These are phyloP conservation scores for Lentinula edodes DNA, from an alignment of 768 basidiomycete genomes.

Conservation along the genomic window DNA sequence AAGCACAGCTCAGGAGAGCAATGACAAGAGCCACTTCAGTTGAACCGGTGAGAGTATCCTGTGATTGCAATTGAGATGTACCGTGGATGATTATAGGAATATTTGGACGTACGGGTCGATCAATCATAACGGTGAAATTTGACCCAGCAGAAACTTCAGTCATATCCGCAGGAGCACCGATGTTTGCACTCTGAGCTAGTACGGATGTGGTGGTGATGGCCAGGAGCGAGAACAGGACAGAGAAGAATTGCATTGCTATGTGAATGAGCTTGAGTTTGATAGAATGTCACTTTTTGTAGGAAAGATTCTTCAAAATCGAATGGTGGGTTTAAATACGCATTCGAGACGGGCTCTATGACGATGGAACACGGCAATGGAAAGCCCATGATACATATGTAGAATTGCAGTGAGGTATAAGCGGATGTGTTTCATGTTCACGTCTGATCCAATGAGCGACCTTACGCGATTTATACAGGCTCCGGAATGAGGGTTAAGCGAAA, in stretches of 20 bases:
- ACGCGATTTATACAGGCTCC: not conserved
- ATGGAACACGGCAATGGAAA: not conserved
- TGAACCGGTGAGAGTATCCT: slow-evolving; percentile 17
- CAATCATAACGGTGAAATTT: slow-evolving; percentile 37
- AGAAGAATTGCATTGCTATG: not conserved
- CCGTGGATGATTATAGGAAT: not conserved
- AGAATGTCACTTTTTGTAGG: no score
- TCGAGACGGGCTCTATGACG: not conserved
- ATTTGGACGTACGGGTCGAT: slow-evolving; percentile 35
- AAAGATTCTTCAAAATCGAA: no score
- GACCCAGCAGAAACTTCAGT: slow-evolving; percentile 29
- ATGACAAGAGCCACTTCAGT: slow-evolving; percentile 25
- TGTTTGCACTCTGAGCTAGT: slow-evolving; percentile 34
- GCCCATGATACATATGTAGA: no score
- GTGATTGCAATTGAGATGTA: not conserved
- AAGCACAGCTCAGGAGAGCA: slow-evolving; percentile 17
- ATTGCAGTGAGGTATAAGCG: not conserved
- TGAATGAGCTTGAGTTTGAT: no score
- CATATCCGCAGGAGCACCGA: slow-evolving; percentile 35
- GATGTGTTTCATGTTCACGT: not conserved
- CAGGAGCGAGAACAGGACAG: not conserved
- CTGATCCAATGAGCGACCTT: not conserved
- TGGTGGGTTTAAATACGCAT: not conserved
- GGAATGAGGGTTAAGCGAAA: not conserved
- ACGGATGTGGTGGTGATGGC: slow-evolving; percentile 8